Percentiles rank a stretch among this genome's conserved stretches.
phyloP scores from a whole-genome alignment of 768 basidiomycete species.

The Pholiota microspora region DNA sequence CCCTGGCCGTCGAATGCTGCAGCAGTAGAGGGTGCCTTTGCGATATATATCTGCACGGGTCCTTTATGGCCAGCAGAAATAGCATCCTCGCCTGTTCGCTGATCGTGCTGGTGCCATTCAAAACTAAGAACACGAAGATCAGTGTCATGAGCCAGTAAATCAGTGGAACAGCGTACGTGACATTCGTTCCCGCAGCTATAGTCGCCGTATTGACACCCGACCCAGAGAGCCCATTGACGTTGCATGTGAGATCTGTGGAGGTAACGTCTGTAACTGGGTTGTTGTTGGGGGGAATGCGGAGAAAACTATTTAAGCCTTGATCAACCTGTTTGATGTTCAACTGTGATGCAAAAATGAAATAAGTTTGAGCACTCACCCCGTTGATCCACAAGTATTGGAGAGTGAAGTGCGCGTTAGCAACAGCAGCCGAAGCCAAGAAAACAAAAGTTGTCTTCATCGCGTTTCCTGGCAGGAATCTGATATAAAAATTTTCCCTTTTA shows the following conservation, averaged over 20 bases:
- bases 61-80: conserved; percentile 53
- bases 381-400: conserved; percentile 53
- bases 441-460: conserved; percentile 36
- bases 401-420: conserved; percentile 45
- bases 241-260: conserved; percentile 51
- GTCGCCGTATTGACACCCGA: conserved; percentile 35
- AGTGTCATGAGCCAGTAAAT: background rate
- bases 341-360: background rate
- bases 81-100: conserved; percentile 51
- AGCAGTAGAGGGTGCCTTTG: conserved; percentile 45
- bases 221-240: conserved; percentile 46
- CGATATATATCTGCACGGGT: conserved; percentile 48
- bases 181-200: conserved; percentile 42
- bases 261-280: conserved; percentile 56
- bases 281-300: conserved; percentile 50
- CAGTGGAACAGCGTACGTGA: conserved; percentile 28
- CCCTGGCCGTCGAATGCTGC: conserved; percentile 46
- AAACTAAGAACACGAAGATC: conserved; percentile 25
- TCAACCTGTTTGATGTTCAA: conserved; percentile 31
- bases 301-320: conserved; percentile 41
- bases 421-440: conserved; percentile 32
- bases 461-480: background rate
- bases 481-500: background rate
- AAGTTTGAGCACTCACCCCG: conserved; percentile 29
- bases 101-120: conserved; percentile 55